Evolutionary conservation across 805 yeast genomes (phyloP).

Genomic region (Komagataella mondaviorum): DNA sequence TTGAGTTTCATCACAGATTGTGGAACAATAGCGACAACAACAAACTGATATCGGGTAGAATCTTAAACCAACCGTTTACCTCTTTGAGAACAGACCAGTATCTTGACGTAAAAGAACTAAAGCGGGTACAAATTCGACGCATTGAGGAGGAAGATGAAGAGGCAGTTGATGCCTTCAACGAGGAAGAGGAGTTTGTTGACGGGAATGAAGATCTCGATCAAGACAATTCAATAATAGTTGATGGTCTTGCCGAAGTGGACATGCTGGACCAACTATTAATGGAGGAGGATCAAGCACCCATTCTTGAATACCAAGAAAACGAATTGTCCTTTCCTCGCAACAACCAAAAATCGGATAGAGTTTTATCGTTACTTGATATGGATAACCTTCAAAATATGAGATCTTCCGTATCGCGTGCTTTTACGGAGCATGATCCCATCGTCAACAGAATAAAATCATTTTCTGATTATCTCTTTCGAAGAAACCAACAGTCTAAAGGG

Average conservation of each 20-base stretch:
- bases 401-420: neutral
- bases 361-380: neutral
- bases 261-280: neutral
- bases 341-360: neutral
- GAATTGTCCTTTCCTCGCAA: neutral
- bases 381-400: neutral
- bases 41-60: constrained; percentile 22
- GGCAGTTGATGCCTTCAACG: constrained; percentile 1
- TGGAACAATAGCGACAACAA: constrained; percentile 16
- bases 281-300: neutral
- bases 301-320: neutral
- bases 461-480: neutral
- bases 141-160: neutral
- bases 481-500: neutral
- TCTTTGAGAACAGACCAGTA: constrained; percentile 22
- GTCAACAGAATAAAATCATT: neutral
- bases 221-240: neutral
- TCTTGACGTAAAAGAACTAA: constrained; percentile 12
- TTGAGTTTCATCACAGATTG: constrained; percentile 16
- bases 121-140: constrained; percentile 1
- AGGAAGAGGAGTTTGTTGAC: neutral
- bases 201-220: neutral
- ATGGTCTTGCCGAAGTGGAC: neutral
- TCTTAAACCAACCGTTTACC: constrained; percentile 18
- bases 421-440: neutral